These are phyloP conservation scores for Polyporus arcularius DNA, from an alignment of 768 basidiomycete genomes.

Conservation along the genomic window DNA sequence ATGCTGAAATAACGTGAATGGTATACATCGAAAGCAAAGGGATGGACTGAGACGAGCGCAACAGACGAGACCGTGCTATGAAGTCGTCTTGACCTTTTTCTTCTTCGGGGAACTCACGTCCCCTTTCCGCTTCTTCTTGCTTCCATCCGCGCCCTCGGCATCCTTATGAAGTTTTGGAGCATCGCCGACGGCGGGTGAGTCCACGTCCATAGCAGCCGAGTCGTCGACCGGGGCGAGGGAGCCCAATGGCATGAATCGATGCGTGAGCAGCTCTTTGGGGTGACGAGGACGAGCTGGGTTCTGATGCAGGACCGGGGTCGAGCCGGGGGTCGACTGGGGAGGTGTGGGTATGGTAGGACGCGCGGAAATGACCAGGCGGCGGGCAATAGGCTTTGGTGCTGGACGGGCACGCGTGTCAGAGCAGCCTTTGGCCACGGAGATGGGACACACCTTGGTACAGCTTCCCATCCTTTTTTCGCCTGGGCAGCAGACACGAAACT, in stretches of 20 bases:
- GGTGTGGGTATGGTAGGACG: constrained; percentile 39
- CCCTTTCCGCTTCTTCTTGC: constrained; percentile 47
- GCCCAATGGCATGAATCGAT: constrained; percentile 65
- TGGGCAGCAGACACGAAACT: constrained; percentile 64
- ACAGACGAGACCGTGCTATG: neutral
- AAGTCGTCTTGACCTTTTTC: constrained; percentile 34
- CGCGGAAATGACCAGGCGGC: constrained; percentile 59
- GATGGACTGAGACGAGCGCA: neutral
- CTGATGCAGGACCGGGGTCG: constrained; percentile 32
- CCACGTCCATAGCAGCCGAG: constrained; percentile 27
- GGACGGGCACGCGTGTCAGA: neutral
- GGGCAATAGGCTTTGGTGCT: constrained; percentile 64
- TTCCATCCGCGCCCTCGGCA: neutral
- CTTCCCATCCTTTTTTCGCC: constrained; percentile 59
- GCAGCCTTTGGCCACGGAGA: neutral
- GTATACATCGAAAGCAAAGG: neutral
- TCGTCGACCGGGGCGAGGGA: constrained; percentile 38
- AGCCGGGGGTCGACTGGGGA: constrained; percentile 17
- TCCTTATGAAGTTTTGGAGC: neutral
- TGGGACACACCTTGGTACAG: constrained; percentile 53
- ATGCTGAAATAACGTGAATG: neutral
- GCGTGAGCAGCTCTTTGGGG: constrained; percentile 61
- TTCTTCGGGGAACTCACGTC: constrained; percentile 50
- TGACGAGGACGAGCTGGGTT: constrained; percentile 60
- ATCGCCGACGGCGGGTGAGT: constrained; percentile 6